These are phyloP conservation scores for Phaseolus coccineus DNA, from an alignment of 331 rosid genomes.

Conservation along the genomic window DNA sequence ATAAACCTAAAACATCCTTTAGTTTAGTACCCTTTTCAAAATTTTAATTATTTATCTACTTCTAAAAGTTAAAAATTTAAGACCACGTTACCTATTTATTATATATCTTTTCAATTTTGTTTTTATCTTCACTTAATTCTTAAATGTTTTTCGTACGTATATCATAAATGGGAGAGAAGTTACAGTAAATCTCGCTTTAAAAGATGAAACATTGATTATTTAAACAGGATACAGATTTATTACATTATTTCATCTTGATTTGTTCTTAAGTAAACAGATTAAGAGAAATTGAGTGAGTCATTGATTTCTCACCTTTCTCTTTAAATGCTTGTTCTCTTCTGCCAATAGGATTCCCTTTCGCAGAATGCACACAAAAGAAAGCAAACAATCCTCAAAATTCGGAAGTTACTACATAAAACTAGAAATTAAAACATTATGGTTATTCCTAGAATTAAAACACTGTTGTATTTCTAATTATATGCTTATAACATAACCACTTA, in stretches of 20 bases:
- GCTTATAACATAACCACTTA: not conserved
- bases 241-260: not conserved
- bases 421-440: not conserved
- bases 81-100: not conserved
- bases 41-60: too few relatives aligned
- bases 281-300: not conserved
- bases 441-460: not conserved
- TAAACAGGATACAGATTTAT: too few relatives aligned
- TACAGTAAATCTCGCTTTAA: too few relatives aligned
- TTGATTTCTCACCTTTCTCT: conserved; percentile 38
- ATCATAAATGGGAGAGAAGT: not conserved
- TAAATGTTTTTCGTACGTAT: not conserved
- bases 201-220: too few relatives aligned
- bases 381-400: not conserved
- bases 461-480: not conserved
- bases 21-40: not conserved
- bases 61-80: too few relatives aligned
- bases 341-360: conserved; percentile 52
- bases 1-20: not conserved
- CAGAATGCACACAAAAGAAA: not conserved
- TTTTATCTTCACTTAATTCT: not conserved
- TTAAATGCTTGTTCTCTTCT: conserved; percentile 57
- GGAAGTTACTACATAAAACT: not conserved
- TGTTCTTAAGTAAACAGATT: not conserved
- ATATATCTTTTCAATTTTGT: not conserved